phyloP scores from a whole-genome alignment of 108 stramenopile species.

The Schizochytrium sp. region DNA sequence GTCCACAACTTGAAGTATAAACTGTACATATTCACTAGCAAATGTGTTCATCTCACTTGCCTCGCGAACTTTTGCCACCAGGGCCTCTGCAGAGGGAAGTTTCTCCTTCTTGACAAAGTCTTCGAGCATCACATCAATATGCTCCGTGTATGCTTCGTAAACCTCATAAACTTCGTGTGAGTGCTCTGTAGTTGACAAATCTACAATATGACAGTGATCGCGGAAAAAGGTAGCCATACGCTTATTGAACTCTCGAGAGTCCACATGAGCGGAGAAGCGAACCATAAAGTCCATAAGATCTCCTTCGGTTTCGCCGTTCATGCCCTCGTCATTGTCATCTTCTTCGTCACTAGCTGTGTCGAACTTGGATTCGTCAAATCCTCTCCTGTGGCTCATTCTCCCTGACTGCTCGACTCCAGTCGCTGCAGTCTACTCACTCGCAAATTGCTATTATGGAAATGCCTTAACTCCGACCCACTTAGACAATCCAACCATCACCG shows the following conservation, averaged over 20 bases:
- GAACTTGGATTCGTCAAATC: neutral
- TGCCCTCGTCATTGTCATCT: neutral
- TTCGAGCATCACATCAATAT: constrained; percentile 48
- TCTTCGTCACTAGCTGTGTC: neutral
- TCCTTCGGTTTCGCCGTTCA: neutral
- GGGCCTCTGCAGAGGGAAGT: neutral
- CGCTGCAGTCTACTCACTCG: too few relatives aligned
- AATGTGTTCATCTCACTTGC: neutral
- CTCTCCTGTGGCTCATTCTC: too few relatives aligned
- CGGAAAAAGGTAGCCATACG: neutral
- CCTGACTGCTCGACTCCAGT: too few relatives aligned
- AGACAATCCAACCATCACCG: too few relatives aligned
- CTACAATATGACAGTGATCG: constrained; percentile 38
- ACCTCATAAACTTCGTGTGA: constrained; percentile 17
- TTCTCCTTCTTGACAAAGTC: neutral
- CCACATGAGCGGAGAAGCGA: constrained; percentile 29
- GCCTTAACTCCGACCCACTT: too few relatives aligned
- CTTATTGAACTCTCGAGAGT: constrained; percentile 20
- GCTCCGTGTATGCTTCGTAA: neutral
- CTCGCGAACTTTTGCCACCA: neutral
- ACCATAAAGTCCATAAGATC: constrained; percentile 52
- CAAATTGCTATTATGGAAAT: too few relatives aligned
- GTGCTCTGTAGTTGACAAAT: neutral
- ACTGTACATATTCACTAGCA: constrained; percentile 45
- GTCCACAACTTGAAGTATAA: constrained; percentile 5